Base-by-base conservation (phyloP, 306 rosid species). In the Trifolium dubium region DNA sequence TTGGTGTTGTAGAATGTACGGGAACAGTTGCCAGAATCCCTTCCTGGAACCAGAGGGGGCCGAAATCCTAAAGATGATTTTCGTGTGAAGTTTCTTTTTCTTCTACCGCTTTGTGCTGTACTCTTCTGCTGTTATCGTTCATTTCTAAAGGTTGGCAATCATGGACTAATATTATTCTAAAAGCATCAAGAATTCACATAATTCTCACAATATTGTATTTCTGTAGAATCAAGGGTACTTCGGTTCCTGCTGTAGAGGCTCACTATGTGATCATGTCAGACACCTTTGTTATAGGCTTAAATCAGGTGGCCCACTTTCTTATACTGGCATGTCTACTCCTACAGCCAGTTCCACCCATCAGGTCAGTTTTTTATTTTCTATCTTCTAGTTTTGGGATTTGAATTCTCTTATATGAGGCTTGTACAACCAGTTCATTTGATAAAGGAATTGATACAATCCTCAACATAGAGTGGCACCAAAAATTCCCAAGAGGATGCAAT, bases 1-100 rank as follows among this genome's bases (percentile, higher is more conserved):
- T 69, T 85, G 67, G 69, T 75, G 51, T 75, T 83, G 84, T 83
- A 94, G 99, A 84, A 86, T 79, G 93, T 78, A 64, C 86, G 99
- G 89, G 89, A 77, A 60, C 83, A 81, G 76, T 96, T 95, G 51
- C 80, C 77, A 58, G 98, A 90, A 79, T 77, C 98, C 80, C 93
- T 95, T 80, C 98, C 97, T 23, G 93, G 98, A 85, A 90, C 99
- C 54, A 85, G 88, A 78, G 93, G 97, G 14, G 99, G 98, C 29
- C 83, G 67, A 83, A 88, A 88, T 77, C 96, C 97, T 64, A 86
- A 82, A 35, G 99, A 95, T 67, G 78, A 80, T 82, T 81, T 90
- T 79, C 73, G 88, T 50, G 90, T 92, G 85, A 88, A 82, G 66
- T 76, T 92, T 82, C 93, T 95, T 72, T 82, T 82, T 81, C 80